These are phyloP conservation scores for Arthrinium phaeospermum DNA, from an alignment of 2,329 filamentous ascomycete genomes.

Conservation along the genomic window DNA sequence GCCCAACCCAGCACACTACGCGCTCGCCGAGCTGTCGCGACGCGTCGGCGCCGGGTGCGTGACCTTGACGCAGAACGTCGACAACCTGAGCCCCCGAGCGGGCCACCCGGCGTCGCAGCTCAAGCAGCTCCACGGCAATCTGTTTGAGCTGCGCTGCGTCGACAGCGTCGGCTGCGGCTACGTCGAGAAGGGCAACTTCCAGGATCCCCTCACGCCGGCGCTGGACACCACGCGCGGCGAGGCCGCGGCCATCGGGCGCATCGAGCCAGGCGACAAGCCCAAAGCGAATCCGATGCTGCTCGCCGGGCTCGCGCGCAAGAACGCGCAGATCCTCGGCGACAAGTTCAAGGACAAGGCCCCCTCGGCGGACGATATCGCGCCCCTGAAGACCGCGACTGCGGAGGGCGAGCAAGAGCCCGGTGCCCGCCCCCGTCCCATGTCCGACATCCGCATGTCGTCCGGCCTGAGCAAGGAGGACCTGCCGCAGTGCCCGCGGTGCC, in stretches of 20 bases:
- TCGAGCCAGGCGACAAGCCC: conserved; percentile 19
- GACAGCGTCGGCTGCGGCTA: conserved; percentile 62
- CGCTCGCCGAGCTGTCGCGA: conserved; percentile 65
- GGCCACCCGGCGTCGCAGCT: conserved; percentile 62
- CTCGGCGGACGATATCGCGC: conserved; percentile 20
- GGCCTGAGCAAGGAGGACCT: conserved; percentile 46
- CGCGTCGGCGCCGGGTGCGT: conserved; percentile 57
- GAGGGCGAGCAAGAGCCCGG: neutral
- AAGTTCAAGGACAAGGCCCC: conserved; percentile 42
- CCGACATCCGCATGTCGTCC: conserved; percentile 15
- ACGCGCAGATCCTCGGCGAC: conserved; percentile 62
- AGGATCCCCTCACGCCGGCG: conserved; percentile 67
- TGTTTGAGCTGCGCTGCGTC: conserved; percentile 68
- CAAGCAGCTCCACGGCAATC: conserved; percentile 67
- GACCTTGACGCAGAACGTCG: conserved; percentile 70
- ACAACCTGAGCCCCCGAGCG: conserved; percentile 63
- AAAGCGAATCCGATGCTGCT: conserved; percentile 29
- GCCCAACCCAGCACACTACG: conserved; percentile 69
- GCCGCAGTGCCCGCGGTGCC: conserved; percentile 64
- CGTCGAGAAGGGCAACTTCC: conserved; percentile 59
- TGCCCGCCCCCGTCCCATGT: neutral
- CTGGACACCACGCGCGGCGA: conserved; percentile 54
- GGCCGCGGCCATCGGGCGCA: conserved; percentile 26
- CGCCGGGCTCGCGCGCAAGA: conserved; percentile 41
- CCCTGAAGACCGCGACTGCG: conserved; percentile 20